These are phyloP conservation scores for Phalaenopsis aphrodite DNA, from an alignment of 106 monocot species.

Conservation along the genomic window DNA sequence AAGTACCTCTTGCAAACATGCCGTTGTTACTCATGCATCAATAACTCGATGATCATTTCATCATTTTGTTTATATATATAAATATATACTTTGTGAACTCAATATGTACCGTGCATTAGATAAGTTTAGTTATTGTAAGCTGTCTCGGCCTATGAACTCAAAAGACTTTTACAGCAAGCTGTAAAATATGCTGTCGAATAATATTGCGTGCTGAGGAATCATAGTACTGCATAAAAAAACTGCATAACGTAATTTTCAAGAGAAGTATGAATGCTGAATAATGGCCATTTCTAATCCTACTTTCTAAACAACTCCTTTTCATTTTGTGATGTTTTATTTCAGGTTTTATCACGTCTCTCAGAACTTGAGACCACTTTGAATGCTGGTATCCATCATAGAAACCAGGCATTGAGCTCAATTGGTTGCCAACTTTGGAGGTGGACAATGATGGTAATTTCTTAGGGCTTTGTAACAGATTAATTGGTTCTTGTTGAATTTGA, in stretches of 20 bases:
- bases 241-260: neutral
- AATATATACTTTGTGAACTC: neutral
- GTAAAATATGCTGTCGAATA: neutral
- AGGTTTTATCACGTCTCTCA: conserved; percentile 49
- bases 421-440: conserved; percentile 71
- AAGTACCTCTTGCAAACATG: too few species aligned
- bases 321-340: neutral
- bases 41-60: too few species aligned
- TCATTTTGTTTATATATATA: too few species aligned
- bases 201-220: neutral
- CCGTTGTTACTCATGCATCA: too few species aligned
- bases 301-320: neutral
- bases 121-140: neutral
- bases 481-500: neutral
- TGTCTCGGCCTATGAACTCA: neutral
- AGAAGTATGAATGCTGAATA: neutral
- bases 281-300: neutral
- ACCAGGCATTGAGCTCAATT: conserved; percentile 75
- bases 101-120: neutral
- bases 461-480: neutral
- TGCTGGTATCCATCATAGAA: conserved; percentile 94
- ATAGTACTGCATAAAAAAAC: neutral
- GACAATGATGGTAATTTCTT: conserved; percentile 60
- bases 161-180: neutral
- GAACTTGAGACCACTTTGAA: conserved; percentile 89